Base-by-base conservation (phyloP, 129 eudicot genomes). In the Chrysanthemum seticuspe region DNA sequence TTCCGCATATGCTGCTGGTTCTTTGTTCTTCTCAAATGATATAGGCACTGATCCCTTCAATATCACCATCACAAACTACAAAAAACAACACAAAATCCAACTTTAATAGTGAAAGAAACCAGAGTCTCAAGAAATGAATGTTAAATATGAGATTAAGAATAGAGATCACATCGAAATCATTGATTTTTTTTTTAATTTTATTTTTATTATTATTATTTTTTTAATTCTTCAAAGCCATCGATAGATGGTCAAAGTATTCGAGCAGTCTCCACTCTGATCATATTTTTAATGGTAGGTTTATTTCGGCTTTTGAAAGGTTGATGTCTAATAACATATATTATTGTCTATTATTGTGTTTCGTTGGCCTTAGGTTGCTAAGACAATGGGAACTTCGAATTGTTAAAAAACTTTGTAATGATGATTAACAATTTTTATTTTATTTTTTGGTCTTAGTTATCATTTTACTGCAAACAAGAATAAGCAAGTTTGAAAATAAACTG, bases 11-110 rank as follows among this genome's bases (percentile, higher is more conserved):
- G 91, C 96, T 10, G 96, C 96, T 27, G 98, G 85, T 13, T 93
- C 98, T 75, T 90, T 90, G 83, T 80, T 93, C 67, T 86, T 88
- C 62, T 90, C 92, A 62, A 93, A 93, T 63, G 90, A 81, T 45
- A 93, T 78, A 5, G 60, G 72, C 62, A 88, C 91, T 1, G 97
- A 86, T 6, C 97, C 96, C 68, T 90, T 93, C 52, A 88, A 50
- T 27, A 93, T 71, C 59, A 93, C 94, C 98, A 93, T 93, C 76
- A 93, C 97, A 78, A 74, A 80, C 98, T 93, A 83, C 77, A 71
- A 34, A 23, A 50, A 11, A 12, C 1, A 25, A 14, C 3, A 68
- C 0, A 34, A 68, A 44, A 49, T 58, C 36, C 27, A 53, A 68
- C 36, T 19, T 47, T 12, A 36, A 47, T 68, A 44, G 12, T 25